phyloP scores from a whole-genome alignment of 345 rosid genomes.

The Corymbia maculata region DNA sequence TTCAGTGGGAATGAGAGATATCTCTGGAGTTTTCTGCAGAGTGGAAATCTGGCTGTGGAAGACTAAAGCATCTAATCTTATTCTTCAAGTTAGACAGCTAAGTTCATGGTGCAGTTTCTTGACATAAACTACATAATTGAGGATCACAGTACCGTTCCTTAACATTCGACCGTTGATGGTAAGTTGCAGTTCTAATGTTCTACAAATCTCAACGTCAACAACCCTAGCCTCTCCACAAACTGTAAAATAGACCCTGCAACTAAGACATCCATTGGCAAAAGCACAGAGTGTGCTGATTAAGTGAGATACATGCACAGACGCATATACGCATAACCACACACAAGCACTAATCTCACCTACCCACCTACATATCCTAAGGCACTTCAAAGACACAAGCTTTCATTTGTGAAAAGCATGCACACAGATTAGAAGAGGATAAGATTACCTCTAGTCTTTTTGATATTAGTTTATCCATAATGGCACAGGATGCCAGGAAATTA shows the following conservation, averaged over 20 bases:
- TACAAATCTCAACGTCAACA: neutral
- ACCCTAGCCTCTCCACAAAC: neutral
- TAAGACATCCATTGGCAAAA: neutral
- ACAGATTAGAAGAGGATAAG: neutral
- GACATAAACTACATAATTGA: neutral
- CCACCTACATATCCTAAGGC: neutral
- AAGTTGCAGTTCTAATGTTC: neutral
- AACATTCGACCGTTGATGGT: neutral
- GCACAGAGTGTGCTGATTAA: neutral
- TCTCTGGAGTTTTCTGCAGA: neutral
- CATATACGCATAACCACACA: neutral
- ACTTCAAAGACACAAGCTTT: neutral
- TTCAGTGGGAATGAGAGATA: neutral
- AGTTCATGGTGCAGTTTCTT: neutral
- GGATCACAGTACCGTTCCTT: neutral
- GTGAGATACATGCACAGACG: neutral
- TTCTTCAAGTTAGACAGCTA: neutral
- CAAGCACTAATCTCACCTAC: neutral
- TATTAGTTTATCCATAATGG: conserved; percentile 53
- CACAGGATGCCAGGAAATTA: conserved; percentile 36
- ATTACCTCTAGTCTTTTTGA: conserved; percentile 76
- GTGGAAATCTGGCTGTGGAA: neutral
- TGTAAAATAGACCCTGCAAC: neutral
- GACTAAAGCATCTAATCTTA: neutral
- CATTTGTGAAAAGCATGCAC: neutral